Evolutionary conservation across 2,329 filamentous ascomycete genomes (phyloP), one percentile per base, ranked within the genome.

Genomic region (Aspergillus terreus): DNA sequence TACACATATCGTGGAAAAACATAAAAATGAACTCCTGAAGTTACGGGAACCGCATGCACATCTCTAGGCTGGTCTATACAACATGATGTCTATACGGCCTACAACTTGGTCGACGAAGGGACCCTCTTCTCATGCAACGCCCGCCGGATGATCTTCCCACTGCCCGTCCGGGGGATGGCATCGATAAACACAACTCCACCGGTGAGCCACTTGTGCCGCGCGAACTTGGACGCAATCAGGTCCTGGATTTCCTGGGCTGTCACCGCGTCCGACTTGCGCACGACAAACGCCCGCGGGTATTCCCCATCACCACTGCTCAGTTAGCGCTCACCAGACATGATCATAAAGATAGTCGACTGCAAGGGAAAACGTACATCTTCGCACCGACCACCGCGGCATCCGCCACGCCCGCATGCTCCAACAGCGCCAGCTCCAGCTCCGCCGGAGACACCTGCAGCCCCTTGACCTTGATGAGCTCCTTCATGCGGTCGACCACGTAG

Each of bases 391-490:
- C 44, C 4, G 51, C 47, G 7, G 48, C 51, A 33, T 50, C 44
- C 2, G 48, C 51, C 4, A 53, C 51, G 9, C 15, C 47, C 11
- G 36, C n/a, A 47, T 53, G 51, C 6, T 49, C 49, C 19, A 50
- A 47, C 6, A 53, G 25, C 9, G 36, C 46, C 40, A 47, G 38
- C 32, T 50, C 51, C 38, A 53, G 21, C 30, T 53, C 47, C 4
- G 51, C 51, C 1, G 51, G 47, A 2, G 51, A 44, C 5, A 50
- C 51, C 36, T 53, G 51, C 11, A 53, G 33, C 10, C 51, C 51
- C 32, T 50, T 53, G 47, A 53, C 47, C 40, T 50, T 53, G 51
- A 53, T 53, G 14, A 53, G 47, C 36, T 50, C 51, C 51, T 53
- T 53, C 36, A 50, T 15, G 10, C 51, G 47, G 33, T 49, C 50